phyloP scores from a whole-genome alignment of 1,284 basidiomycete species.

The Salmacisia buchloeana region DNA sequence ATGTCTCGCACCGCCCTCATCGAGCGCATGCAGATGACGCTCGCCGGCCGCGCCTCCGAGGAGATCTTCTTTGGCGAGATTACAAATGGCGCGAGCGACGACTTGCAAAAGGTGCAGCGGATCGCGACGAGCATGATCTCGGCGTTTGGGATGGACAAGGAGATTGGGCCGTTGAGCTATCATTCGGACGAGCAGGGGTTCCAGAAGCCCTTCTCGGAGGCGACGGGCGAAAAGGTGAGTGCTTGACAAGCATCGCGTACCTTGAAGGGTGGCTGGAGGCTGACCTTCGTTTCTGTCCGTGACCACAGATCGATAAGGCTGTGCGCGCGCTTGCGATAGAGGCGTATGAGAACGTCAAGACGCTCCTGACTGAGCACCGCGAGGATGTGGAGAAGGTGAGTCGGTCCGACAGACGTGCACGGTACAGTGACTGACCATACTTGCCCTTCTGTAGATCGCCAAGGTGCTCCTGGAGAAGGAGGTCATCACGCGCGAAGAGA shows the following conservation, averaged over 20 bases:
- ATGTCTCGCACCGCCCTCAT: slow-evolving; percentile 89
- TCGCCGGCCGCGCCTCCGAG: slow-evolving; percentile 96
- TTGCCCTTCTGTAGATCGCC: slow-evolving; percentile 53
- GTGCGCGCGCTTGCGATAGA: slow-evolving; percentile 53
- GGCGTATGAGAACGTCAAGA: slow-evolving; percentile 78
- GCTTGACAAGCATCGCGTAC: not conserved
- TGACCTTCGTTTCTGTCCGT: not conserved
- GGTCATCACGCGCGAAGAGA: slow-evolving; percentile 87
- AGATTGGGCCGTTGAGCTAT: slow-evolving; percentile 92
- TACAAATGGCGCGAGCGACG: slow-evolving; percentile 96
- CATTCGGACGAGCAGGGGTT: slow-evolving; percentile 80
- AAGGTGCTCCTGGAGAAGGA: slow-evolving; percentile 84
- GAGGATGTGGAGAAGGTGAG: slow-evolving; percentile 90
- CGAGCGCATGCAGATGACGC: slow-evolving; percentile 96
- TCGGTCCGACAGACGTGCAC: too few species aligned
- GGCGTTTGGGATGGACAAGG: slow-evolving; percentile 77
- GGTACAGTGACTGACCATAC: not conserved
- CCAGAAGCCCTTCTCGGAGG: slow-evolving; percentile 97
- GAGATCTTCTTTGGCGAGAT: slow-evolving; percentile 97
- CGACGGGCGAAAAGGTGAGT: slow-evolving; percentile 59
- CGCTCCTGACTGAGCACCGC: slow-evolving; percentile 73
- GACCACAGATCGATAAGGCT: slow-evolving; percentile 6
- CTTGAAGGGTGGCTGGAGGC: not conserved
- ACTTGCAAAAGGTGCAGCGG: slow-evolving; percentile 92
- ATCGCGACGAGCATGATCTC: slow-evolving; percentile 85